phyloP scores from a whole-genome alignment of 225 moss, liverwort and hornwort species.

The Asterella californica region DNA sequence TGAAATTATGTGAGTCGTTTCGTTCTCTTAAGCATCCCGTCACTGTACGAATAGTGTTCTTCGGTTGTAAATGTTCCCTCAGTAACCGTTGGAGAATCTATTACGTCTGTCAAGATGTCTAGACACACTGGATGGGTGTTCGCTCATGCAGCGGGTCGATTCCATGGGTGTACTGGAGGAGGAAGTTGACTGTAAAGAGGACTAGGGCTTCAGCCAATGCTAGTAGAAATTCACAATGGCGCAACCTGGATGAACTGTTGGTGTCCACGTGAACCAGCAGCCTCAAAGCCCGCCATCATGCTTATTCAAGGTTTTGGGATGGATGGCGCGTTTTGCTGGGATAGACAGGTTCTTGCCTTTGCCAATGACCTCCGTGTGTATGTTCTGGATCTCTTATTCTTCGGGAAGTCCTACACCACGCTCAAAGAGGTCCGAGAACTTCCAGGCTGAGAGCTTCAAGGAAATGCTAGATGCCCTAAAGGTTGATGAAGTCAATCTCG shows the following conservation, averaged over 20 bases:
- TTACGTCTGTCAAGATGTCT: not conserved
- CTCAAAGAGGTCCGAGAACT: constrained; percentile 31
- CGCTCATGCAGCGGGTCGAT: not conserved
- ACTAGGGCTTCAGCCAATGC: constrained; percentile 33
- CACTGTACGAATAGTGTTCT: not conserved
- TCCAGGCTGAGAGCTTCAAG: constrained; percentile 46
- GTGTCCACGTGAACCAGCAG: constrained; percentile 23
- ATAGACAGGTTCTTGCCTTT: constrained; percentile 22
- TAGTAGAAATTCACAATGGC: constrained; percentile 32
- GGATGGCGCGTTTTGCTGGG: constrained; percentile 36
- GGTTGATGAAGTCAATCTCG: constrained; percentile 30
- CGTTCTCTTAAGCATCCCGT: no score
- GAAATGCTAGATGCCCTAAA: constrained; percentile 37
- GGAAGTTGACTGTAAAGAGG: constrained; percentile 27
- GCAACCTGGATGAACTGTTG: constrained; percentile 41
- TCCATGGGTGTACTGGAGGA: constrained; percentile 37
- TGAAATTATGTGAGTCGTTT: no score
- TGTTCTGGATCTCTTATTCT: constrained; percentile 49
- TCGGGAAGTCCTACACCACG: constrained; percentile 40
- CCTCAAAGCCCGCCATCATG: constrained; percentile 30
- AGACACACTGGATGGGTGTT: not conserved
- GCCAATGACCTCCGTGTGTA: constrained; percentile 28
- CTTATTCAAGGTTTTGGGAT: constrained; percentile 45
- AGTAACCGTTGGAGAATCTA: no score
- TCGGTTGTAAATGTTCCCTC: no score